phyloP scores from a whole-genome alignment of 148 eudicot species.

The Salicornia ramosissima region DNA sequence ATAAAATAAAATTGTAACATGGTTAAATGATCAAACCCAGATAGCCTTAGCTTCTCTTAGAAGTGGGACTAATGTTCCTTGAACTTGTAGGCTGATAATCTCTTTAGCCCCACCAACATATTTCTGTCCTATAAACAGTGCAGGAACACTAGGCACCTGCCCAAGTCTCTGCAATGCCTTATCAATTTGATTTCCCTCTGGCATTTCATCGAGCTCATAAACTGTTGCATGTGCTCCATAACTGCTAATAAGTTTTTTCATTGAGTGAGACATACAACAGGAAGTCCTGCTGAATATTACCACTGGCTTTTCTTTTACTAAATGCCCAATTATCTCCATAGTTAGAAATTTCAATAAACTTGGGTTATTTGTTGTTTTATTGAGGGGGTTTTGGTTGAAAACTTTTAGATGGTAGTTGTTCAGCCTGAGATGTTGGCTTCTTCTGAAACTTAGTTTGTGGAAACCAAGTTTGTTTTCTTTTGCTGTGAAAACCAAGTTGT shows the following conservation, averaged over 20 bases:
- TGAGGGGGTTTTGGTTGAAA: not conserved
- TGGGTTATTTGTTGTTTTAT: not conserved
- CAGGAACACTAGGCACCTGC: slow-evolving; percentile 26
- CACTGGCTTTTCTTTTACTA: slow-evolving; percentile 19
- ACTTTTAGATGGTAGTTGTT: not conserved
- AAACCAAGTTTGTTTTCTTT: not conserved
- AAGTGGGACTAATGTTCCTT: slow-evolving; percentile 16
- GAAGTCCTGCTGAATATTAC: slow-evolving; percentile 27
- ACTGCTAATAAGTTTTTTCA: slow-evolving; percentile 20
- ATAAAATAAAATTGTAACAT: not conserved
- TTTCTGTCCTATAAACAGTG: slow-evolving; percentile 30
- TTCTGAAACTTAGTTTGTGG: no score
- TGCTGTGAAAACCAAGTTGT: not conserved
- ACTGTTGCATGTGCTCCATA: slow-evolving; percentile 25
- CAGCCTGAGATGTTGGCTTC: no score
- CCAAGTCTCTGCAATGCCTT: slow-evolving; percentile 26
- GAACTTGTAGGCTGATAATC: slow-evolving; percentile 33
- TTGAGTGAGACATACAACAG: slow-evolving; percentile 27
- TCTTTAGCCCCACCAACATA: slow-evolving; percentile 28
- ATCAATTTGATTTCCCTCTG: slow-evolving; percentile 26
- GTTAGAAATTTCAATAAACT: not conserved
- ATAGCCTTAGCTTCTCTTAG: slow-evolving; percentile 24
- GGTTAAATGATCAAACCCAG: slow-evolving; percentile 11
- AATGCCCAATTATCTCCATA: slow-evolving; percentile 9
- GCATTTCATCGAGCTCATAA: slow-evolving; percentile 25